Base-by-base conservation (phyloP, 495 filamentous ascomycete species). In the Terfezia boudieri region DNA sequence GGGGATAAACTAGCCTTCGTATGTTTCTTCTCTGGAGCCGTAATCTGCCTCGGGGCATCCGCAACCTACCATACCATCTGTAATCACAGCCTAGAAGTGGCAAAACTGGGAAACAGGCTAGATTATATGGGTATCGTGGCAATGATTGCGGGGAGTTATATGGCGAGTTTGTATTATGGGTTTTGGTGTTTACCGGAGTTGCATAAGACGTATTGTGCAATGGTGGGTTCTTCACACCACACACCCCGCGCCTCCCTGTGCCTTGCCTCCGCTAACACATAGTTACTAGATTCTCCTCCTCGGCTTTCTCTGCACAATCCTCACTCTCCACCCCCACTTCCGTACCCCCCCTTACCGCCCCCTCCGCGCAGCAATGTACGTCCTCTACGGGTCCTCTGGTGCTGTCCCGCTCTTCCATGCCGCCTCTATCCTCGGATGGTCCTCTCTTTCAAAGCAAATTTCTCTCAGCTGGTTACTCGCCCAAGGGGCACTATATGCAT, bases 81-180 rank as follows among this genome's bases (percentile, higher is more conserved):
- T 8, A 83, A 83, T 52, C 82, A 86, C 62, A 80, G 76, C 0
- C 73, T 72, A 12, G 59, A 56, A 1, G 74, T 84, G 36, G 72
- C 64, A 5, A 68, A 64, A 23, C 64, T 82, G 60, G 77, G 80
- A 1, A 85, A 86, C 61, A 72, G 81, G 52, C 73, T 96, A 36
- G 89, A 96, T 64, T 94, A 94, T 64, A 74, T 88, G 14, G 89
- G 89, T 9, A 96, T 95, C 63, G 82, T 95, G 36, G 75, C 81
- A 52, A 69, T 94, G 58, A 94, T 94, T 57, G 80, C 84, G 58
- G 87, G 89, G 37, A 87, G 82, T 64, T 92, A 83, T 62, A 76
- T 93, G 17, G 86, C 89, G 3, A 81, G 81, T 50, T 66, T 94
- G 54, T 92, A 83, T 69, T 96, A 93, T 64, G 89, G 83, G 3